Percentiles rank a stretch among this genome's conserved stretches.
These are phyloP conservation scores for Abrus pulchellus DNA, from an alignment of 306 rosid genomes.

Conservation along the genomic window DNA sequence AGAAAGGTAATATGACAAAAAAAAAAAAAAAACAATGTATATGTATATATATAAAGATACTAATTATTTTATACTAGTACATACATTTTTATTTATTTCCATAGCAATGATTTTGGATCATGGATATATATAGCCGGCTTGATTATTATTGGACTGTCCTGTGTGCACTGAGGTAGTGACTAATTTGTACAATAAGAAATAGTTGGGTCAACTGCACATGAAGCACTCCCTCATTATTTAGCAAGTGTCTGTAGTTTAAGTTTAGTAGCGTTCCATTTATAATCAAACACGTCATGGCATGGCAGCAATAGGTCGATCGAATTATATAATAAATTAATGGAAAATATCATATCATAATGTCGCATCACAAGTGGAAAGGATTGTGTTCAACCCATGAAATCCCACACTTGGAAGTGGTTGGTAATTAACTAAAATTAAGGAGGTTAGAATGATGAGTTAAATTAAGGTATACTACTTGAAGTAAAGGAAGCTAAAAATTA, in stretches of 20 bases:
- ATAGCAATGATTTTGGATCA: slow-evolving; percentile 39
- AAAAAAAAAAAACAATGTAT: too few species aligned
- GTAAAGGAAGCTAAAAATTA: slow-evolving; percentile 32
- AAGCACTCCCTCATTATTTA: slow-evolving; percentile 45
- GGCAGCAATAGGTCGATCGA: neutral
- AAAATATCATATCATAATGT: slow-evolving; percentile 19
- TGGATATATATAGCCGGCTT: slow-evolving; percentile 45
- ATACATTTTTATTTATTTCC: neutral
- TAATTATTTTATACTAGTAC: neutral
- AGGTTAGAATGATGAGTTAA: neutral
- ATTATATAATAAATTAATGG: neutral
- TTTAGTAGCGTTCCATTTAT: slow-evolving; percentile 24
- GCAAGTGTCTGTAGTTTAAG: slow-evolving; percentile 1
- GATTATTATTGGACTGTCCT: slow-evolving; percentile 57
- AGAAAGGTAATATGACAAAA: too few species aligned
- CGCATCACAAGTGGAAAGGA: slow-evolving; percentile 37
- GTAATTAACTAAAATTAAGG: neutral
- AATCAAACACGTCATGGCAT: neutral
- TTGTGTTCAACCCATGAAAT: neutral
- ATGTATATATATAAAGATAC: too few species aligned
- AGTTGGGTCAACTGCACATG: slow-evolving; percentile 74
- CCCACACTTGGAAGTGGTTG: slow-evolving; percentile 30
- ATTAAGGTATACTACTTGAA: slow-evolving; percentile 23
- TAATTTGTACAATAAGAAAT: slow-evolving; percentile 46
- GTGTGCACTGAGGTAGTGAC: slow-evolving; percentile 46